Percentiles rank a stretch among this genome's conserved stretches.
phyloP scores from a whole-genome alignment of 192 early-diverging fungal species.

The Rhizoclosmatium sp. region DNA sequence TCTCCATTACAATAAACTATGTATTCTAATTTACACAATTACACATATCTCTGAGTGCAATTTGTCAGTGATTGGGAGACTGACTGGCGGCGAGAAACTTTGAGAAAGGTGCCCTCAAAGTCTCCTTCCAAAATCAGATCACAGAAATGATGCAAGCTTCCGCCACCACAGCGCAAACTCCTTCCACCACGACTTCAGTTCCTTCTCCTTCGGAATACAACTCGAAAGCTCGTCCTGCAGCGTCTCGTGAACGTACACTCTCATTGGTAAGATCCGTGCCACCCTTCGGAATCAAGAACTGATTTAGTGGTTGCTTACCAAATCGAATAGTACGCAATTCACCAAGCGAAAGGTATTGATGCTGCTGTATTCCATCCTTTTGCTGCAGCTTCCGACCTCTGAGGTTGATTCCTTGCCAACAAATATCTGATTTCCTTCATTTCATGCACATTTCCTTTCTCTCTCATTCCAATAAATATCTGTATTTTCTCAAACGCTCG shows the following conservation, averaged over 20 bases:
- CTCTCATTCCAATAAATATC: neutral
- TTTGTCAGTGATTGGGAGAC: too few relatives aligned
- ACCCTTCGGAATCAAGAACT: neutral
- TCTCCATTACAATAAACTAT: too few relatives aligned
- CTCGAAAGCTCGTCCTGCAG: neutral
- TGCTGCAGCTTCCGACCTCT: neutral
- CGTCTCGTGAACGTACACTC: neutral
- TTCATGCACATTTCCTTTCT: neutral
- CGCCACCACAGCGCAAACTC: neutral
- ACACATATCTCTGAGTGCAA: too few relatives aligned
- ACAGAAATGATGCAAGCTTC: neutral
- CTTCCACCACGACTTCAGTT: neutral
- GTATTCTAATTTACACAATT: too few relatives aligned
- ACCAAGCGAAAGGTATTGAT: neutral
- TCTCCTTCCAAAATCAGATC: too few relatives aligned
- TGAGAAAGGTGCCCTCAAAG: too few relatives aligned
- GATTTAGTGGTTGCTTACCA: neutral
- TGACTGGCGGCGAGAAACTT: too few relatives aligned
- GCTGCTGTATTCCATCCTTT: neutral
- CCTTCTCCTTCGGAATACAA: neutral
- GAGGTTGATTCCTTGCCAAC: neutral
- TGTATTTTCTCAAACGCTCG: neutral
- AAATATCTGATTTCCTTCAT: neutral
- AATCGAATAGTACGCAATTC: neutral
- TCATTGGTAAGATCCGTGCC: neutral